Evolutionary conservation across 2,329 filamentous ascomycete genomes (phyloP), one percentile per base, ranked within the genome.

Genomic region (Pezicula carpinea): DNA sequence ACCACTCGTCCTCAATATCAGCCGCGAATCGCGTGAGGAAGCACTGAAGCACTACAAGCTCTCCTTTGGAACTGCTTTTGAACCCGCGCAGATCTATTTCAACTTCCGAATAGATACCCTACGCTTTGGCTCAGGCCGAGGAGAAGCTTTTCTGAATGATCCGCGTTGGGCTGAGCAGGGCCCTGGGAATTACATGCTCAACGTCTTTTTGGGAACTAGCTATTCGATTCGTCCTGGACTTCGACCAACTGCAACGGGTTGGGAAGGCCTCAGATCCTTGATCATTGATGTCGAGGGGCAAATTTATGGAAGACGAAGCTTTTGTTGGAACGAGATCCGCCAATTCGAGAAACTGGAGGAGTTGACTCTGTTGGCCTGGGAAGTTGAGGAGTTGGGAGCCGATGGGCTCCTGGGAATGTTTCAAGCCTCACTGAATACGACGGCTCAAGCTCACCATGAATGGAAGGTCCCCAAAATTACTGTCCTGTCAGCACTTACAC

Each of bases 301-400:
- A 2, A 22, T 49, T 11, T 56, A 56, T 48, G 52, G 40, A 2
- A 44, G 53, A 14, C 48, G 48, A n/a, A 32, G 33, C 2, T 50
- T 56, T 21, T 50, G 50, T 10, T 58, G 53, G 53, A 44, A 51
- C 31, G 53, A 56, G 43, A 52, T 58, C 8, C 42, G 45, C 3
- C 18, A 43, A 4, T 53, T 58, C 32, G 18, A 36, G 2, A 44
- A 32, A 2, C 46, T 57, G 44, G 46, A 51, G 33, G 43, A 54
- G 23, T 35, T 57, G 41, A 56, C 45, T 3, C 18, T 56, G 8
- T 15, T 53, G 21, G 39, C 44, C 15, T 52, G 48, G 46, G 52
- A 57, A 19, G 26, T 2, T 29, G 48, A 49, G 4, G 49, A 48
- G 18, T 44, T 44, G 18, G 32, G 33, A 18, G 31, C 22, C 2